Evolutionary conservation across 176 grass and related monocot species (phyloP).

Genomic region (Avena sativa): DNA sequence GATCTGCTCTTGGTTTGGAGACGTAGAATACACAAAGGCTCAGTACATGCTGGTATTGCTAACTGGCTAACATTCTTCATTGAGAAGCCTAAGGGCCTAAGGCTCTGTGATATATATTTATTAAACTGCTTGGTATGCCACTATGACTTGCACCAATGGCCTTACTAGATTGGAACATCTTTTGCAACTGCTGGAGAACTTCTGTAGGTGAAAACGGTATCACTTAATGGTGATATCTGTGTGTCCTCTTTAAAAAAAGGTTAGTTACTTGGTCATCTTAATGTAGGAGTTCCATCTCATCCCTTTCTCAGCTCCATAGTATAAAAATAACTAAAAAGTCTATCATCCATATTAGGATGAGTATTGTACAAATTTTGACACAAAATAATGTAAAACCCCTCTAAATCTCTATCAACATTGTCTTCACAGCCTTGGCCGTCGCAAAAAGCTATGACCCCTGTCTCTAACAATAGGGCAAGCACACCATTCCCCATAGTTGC

Average conservation of each 20-base stretch:
- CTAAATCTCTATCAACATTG: neutral
- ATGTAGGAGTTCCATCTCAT: neutral
- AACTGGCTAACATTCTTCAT: conserved; percentile 6
- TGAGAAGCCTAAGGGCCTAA: neutral
- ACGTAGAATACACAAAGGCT: neutral
- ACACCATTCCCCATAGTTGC: neutral
- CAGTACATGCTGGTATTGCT: conserved; percentile 24
- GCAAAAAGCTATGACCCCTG: neutral
- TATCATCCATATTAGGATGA: neutral
- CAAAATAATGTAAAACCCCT: conserved; percentile 17
- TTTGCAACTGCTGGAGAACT: neutral
- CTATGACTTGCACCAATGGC: neutral
- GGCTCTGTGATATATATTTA: neutral
- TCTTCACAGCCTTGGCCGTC: neutral
- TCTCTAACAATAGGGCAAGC: neutral
- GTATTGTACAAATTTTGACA: neutral
- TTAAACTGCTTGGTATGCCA: conserved; percentile 7
- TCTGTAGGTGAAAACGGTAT: neutral
- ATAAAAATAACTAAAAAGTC: conserved; percentile 6
- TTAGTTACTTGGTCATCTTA: neutral
- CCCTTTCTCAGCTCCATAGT: neutral
- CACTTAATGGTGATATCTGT: neutral
- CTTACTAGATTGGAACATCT: neutral
- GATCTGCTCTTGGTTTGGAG: neutral
- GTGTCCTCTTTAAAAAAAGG: neutral